Base-by-base conservation (phyloP, 108 stramenopile species). In the Pseudonitzschia pungens region DNA sequence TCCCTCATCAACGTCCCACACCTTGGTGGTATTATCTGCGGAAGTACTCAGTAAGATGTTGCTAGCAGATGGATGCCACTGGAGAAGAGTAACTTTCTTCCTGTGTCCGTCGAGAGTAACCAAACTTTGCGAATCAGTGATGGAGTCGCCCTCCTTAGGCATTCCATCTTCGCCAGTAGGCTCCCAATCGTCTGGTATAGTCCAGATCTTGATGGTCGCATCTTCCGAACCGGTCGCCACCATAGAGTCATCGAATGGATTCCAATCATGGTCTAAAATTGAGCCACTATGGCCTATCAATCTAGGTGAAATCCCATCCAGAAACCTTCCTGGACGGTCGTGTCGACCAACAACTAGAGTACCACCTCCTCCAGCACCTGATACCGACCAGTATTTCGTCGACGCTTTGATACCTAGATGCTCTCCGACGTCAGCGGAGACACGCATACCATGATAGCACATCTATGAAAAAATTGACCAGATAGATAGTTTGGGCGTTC, bases 361-460 rank as follows among this genome's bases (percentile, higher is more conserved):
- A 31, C 99, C 99, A 43, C 97, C 97, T 42, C 99, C 99, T 24
- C 94, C 94, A 58, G 83, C 83, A 71, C 98, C 88, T 36, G 97
- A 95, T 24, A 98, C 91, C 21, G 97, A 95, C 81, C 97, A 97
- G 86, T 94, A 99, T 88, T 97, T 97, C 27, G 97, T 86, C 65
- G 97, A 98, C 24, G 95, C 99, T 80, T 99, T 99, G 89, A 98
- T 98, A 89, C 98, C 98, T 56, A 96, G 96, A 73, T 98, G 98
- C 66, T 99, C 99, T 50, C 99, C 98, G 48, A 96, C 96, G 7
- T 92, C 92, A 18, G 98, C 97, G 41, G 96, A 87, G 31, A 98
- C 86, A 21, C 93, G 91, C 71, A 97, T 85, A 31, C 89, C 92
- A 36, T 89, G 92, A 77, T 81, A 89, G 48, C 84, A 90, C 69